phyloP scores from a whole-genome alignment of 176 grass and related monocot species.

The Triticum aestivum region DNA sequence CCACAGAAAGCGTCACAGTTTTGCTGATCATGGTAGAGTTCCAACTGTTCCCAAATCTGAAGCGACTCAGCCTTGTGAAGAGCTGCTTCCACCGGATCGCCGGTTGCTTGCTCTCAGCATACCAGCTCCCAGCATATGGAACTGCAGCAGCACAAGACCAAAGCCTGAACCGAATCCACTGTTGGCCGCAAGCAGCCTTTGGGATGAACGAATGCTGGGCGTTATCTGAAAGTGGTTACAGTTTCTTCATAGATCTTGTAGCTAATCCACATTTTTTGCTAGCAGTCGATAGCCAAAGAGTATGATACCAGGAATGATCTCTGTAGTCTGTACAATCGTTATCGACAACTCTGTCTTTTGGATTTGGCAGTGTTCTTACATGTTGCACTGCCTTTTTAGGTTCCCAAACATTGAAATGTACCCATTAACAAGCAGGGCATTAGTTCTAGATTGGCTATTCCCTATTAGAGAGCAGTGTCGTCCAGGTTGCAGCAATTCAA shows the following conservation, averaged over 20 bases:
- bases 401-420: neutral
- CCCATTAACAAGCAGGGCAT: neutral
- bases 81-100: neutral
- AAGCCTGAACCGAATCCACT: conserved; percentile 12
- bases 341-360: neutral
- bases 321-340: neutral
- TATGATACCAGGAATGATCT: neutral
- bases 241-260: neutral
- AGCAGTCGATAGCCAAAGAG: conserved; percentile 2
- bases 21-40: neutral
- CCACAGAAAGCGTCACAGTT: conserved; percentile 42
- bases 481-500: conserved; percentile 1
- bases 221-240: conserved; percentile 20
- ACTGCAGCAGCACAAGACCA: neutral
- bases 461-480: neutral
- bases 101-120: neutral
- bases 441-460: conserved; percentile 6
- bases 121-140: neutral
- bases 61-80: neutral
- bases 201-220: neutral
- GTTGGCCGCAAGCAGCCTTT: conserved; percentile 19
- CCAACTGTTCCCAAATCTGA: neutral
- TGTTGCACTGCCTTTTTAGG: neutral
- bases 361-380: neutral
- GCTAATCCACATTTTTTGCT: conserved; percentile 2